A percentile compares a stretch with the other conserved stretches of the same genome.
Conservation (phyloP, 257 asterid species). For the Knoxia roxburghii region DNA sequence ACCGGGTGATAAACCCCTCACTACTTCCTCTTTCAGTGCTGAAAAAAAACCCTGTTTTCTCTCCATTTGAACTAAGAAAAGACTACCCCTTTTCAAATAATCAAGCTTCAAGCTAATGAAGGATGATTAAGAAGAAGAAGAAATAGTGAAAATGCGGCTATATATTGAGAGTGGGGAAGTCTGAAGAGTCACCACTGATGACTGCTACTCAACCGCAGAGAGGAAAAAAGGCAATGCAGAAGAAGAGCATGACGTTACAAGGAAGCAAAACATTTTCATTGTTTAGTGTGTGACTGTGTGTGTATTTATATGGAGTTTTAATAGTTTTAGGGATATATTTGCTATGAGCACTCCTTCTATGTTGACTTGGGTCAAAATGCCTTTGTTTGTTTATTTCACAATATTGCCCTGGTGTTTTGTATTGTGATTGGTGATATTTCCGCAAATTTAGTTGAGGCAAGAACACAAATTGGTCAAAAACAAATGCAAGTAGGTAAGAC, state of each 20-base stretch:
- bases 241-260: constrained; percentile 26
- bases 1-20: constrained; percentile 62
- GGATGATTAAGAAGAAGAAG: background rate
- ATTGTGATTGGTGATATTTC: background rate
- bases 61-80: constrained; percentile 41
- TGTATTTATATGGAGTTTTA: constrained; percentile 3
- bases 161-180: background rate
- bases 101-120: background rate
- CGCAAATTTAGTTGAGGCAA: background rate
- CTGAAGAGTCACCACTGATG: constrained; percentile 5
- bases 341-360: constrained; percentile 12
- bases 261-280: constrained; percentile 24
- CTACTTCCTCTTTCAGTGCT: constrained; percentile 58
- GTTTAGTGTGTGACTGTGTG: constrained; percentile 11
- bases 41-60: constrained; percentile 63
- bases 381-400: constrained; percentile 7
- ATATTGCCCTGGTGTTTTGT: constrained; percentile 9
- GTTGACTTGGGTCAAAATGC: constrained; percentile 6
- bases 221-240: background rate
- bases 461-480: background rate
- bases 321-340: background rate
- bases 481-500: background rate
- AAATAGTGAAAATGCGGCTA: constrained; percentile 1
- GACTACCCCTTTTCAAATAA: background rate
- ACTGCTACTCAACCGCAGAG: constrained; percentile 3